Conservation (phyloP, 495 filamentous ascomycete species). For the Hypoxylon subgilvum region DNA sequence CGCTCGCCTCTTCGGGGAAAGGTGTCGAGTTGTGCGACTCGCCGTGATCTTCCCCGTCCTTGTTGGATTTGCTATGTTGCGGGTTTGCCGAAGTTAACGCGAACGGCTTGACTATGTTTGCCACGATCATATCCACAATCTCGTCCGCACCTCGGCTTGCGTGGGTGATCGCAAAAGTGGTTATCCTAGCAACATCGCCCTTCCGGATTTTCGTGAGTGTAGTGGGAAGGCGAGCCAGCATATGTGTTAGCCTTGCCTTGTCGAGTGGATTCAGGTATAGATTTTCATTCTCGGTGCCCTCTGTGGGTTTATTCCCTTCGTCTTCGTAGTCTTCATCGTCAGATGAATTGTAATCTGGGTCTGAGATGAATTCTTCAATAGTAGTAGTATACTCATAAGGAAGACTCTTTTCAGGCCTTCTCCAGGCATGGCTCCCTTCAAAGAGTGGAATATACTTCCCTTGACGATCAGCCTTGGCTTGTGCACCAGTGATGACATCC, state of each 20-base stretch:
- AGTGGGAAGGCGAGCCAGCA: slow-evolving; percentile 81
- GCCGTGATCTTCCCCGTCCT: slow-evolving; percentile 47
- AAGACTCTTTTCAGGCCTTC: slow-evolving; percentile 67
- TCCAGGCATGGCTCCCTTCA: slow-evolving; percentile 73
- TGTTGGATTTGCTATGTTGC: slow-evolving; percentile 47
- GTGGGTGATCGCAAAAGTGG: slow-evolving; percentile 88
- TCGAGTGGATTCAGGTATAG: slow-evolving; percentile 83
- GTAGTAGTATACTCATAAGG: slow-evolving; percentile 76
- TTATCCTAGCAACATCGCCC: slow-evolving; percentile 85
- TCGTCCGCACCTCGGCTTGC: slow-evolving; percentile 79
- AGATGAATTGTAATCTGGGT: slow-evolving; percentile 83
- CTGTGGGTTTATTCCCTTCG: slow-evolving; percentile 66
- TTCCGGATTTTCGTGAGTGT: slow-evolving; percentile 75
- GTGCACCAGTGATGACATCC: slow-evolving; percentile 72
- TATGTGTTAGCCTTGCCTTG: slow-evolving; percentile 79
- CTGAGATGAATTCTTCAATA: slow-evolving; percentile 77
- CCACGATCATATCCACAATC: slow-evolving; percentile 83
- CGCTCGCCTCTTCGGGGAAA: slow-evolving; percentile 43
- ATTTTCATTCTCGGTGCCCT: slow-evolving; percentile 63
- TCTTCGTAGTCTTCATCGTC: slow-evolving; percentile 86
- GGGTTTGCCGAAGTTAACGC: slow-evolving; percentile 65
- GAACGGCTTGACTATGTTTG: slow-evolving; percentile 77
- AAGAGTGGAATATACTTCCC: slow-evolving; percentile 66
- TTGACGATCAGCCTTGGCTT: slow-evolving; percentile 40
- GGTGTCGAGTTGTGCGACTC: slow-evolving; percentile 46